Conservation (phyloP, 768 basidiomycete genomes). For the Thelephora aurantiotincta region DNA sequence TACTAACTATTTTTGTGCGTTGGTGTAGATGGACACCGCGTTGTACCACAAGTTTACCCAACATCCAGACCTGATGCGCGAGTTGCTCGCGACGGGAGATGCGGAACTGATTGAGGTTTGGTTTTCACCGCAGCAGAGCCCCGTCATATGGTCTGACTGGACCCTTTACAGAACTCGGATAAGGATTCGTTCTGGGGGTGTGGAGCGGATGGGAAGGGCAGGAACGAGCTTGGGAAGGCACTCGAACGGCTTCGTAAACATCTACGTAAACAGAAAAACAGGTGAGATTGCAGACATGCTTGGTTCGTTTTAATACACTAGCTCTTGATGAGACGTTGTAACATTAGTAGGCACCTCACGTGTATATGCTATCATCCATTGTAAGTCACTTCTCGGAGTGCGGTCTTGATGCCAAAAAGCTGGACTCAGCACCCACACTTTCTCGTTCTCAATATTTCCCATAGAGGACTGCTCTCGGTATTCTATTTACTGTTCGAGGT, state of each 20-base stretch:
- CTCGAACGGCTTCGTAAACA: constrained; percentile 45
- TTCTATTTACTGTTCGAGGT: too few relatives aligned
- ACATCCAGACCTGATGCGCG: constrained; percentile 40
- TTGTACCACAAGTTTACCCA: constrained; percentile 61
- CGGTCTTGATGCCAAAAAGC: too few relatives aligned
- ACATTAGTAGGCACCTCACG: too few relatives aligned
- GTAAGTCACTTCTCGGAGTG: too few relatives aligned
- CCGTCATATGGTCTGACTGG: background rate
- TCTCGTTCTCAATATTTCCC: too few relatives aligned
- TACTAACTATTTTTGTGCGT: background rate
- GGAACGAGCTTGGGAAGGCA: constrained; percentile 64
- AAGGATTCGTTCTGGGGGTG: constrained; percentile 73
- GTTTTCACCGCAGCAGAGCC: background rate
- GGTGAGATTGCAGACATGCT: too few relatives aligned
- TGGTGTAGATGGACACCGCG: constrained; percentile 45
- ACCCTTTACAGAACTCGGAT: constrained; percentile 41
- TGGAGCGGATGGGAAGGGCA: constrained; percentile 48
- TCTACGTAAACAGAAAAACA: constrained; percentile 22
- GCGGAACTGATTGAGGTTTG: constrained; percentile 56
- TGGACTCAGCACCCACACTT: too few relatives aligned
- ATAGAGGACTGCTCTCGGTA: too few relatives aligned
- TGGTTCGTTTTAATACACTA: too few relatives aligned
- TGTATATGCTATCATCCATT: too few relatives aligned
- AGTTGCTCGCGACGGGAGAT: constrained; percentile 51
- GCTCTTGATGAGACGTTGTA: too few relatives aligned